These are phyloP conservation scores for Syzygium jambos DNA, from an alignment of 345 rosid species.

Conservation along the genomic window DNA sequence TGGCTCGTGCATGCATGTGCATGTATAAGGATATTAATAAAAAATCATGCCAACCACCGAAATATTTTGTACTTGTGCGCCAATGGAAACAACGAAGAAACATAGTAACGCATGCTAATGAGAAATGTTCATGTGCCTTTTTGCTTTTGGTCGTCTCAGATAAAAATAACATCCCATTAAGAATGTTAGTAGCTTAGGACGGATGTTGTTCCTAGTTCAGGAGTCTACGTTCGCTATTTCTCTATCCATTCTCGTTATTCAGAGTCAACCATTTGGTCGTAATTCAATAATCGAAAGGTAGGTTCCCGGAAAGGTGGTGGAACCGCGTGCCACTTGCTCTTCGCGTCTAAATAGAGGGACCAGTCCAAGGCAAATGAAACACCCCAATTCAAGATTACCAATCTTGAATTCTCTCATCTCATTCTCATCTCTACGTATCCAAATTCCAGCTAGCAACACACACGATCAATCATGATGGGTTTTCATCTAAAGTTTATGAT, in stretches of 20 bases:
- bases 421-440: background rate
- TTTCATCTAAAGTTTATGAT: slow-evolving; percentile 7
- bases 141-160: background rate
- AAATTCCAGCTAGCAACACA: background rate
- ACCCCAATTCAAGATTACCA: background rate
- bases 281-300: background rate
- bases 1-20: background rate
- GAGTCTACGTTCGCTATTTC: too few species aligned
- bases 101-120: background rate
- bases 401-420: background rate
- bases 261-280: background rate
- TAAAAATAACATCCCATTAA: background rate
- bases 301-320: background rate
- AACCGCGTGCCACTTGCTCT: background rate
- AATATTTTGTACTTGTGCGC: background rate
- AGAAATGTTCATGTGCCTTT: background rate
- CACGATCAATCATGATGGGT: slow-evolving; percentile 22
- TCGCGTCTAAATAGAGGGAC: slow-evolving; percentile 2
- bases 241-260: too few species aligned
- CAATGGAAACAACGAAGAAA: background rate
- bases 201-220: too few species aligned
- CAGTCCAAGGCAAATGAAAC: background rate
- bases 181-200: background rate
- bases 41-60: background rate
- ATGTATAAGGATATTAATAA: background rate